Conservation (phyloP, 805 yeast genomes). For the Isabelozyma pseudorhagii region DNA sequence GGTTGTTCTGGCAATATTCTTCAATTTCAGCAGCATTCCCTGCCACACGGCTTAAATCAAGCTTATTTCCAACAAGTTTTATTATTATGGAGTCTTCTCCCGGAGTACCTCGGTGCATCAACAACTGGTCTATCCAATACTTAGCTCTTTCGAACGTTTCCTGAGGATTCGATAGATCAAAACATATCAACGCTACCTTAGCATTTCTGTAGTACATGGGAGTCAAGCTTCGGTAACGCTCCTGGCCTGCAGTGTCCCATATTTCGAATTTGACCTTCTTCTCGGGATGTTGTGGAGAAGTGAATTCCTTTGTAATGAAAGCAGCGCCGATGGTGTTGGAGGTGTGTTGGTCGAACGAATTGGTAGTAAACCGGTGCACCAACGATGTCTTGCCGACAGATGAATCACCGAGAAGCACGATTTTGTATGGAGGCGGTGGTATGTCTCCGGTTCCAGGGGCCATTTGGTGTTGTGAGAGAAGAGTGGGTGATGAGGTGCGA, state of each 20-base stretch:
- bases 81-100: slow-evolving; percentile 25
- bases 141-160: slow-evolving; percentile 65
- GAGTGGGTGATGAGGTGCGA: neutral
- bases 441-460: neutral
- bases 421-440: slow-evolving; percentile 29
- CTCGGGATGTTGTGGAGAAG: slow-evolving; percentile 19
- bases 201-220: slow-evolving; percentile 47
- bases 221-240: slow-evolving; percentile 41
- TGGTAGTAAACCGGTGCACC: slow-evolving; percentile 71
- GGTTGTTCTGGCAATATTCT: slow-evolving; percentile 14
- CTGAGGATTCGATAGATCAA: slow-evolving; percentile 59
- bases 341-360: slow-evolving; percentile 71
- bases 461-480: neutral
- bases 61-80: slow-evolving; percentile 77
- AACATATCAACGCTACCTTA: slow-evolving; percentile 80
- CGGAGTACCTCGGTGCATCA: slow-evolving; percentile 17
- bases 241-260: slow-evolving; percentile 96
- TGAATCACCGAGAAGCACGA: slow-evolving; percentile 51
- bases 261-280: slow-evolving; percentile 62
- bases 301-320: slow-evolving; percentile 71
- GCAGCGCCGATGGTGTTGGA: slow-evolving; percentile 99
- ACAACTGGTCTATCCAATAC: slow-evolving; percentile 85
- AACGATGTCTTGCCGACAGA: slow-evolving; percentile 70
- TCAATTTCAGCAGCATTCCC: slow-evolving; percentile 12
- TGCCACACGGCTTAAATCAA: slow-evolving; percentile 50